Base-by-base conservation (phyloP, 192 early-diverging fungal genomes). In the Coemansia asiatica region DNA sequence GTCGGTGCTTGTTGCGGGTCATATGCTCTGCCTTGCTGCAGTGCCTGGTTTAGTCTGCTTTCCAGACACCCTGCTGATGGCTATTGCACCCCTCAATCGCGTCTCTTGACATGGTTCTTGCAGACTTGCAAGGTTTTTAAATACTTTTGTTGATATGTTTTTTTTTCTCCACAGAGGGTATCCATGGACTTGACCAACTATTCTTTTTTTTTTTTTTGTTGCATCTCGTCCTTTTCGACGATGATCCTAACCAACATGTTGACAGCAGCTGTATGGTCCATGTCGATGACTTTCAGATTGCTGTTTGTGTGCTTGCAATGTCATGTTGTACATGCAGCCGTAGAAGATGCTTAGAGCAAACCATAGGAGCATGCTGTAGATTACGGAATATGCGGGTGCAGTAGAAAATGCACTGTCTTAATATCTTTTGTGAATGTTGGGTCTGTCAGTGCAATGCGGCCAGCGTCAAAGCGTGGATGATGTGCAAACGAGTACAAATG, bases 1-100 rank as follows among this genome's bases (percentile, higher is more conserved):
- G 46, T 55, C 19, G 61, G 58, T 19, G 58, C 48, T 9, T 56
- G 18, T 22, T 47, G 22, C 36, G 50, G 22, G 22, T 58, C 21
- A 8, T 44, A 15, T 16, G 12, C 15, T 7, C 8, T 23, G 12
- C 9, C 13, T 27, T 12, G 19, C 8, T 27, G 44, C 40, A 60
- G 15, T 60, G 59, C 59, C 5, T 18, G 59, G 40, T 44, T 21
- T 26, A 60, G 36, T 7, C 38, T 6, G 22, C 9, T 3, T 6
- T 51, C n/a, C 13, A 62, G 60, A 2, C 60, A n/a, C 60, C 18
- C 6, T 33, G 47, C 8, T 62, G 16, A 68, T 29, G n/a, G 61
- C 66, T n/a, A 68, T 68, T 2, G 66, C 66, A 22, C 48, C 66
- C 66, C n/a, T n/a, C 66, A 68, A 8, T 48, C 66, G 22, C 55